A percentile compares a stretch with the other conserved stretches of the same genome.
These are phyloP conservation scores for Mycena indigotica DNA, from an alignment of 768 basidiomycete species.

Conservation along the genomic window DNA sequence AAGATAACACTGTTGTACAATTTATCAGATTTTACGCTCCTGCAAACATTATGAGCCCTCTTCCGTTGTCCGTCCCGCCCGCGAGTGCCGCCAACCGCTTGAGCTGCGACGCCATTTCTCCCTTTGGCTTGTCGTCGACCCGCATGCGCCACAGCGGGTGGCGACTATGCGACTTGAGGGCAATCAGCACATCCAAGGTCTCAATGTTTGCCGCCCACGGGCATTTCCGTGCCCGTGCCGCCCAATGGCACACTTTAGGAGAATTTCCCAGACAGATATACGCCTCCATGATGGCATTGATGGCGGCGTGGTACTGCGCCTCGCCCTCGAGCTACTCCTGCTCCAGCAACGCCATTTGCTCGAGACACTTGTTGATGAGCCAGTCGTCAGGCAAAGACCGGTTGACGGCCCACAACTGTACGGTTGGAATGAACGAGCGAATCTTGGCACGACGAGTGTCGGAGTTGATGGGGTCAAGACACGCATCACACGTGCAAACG, in stretches of 20 bases:
- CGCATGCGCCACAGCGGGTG: not conserved
- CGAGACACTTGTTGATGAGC: not conserved
- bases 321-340: not conserved
- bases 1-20: no score
- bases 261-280: not conserved
- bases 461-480: slow-evolving; percentile 18
- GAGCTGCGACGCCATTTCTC: no score
- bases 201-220: not conserved
- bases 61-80: no score
- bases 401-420: not conserved
- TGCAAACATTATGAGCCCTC: no score
- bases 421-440: not conserved
- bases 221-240: not conserved
- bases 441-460: slow-evolving; percentile 4
- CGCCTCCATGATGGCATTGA: not conserved
- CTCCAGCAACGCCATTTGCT: not conserved
- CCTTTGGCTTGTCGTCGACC: no score
- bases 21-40: no score
- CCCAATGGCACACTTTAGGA: not conserved
- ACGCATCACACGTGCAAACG: slow-evolving; percentile 35
- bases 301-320: not conserved
- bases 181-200: not conserved
- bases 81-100: no score
- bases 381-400: not conserved
- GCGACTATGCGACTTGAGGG: not conserved